Conservation (phyloP, 352 stramenopile genomes). For the Pythium scleroteichum region DNA sequence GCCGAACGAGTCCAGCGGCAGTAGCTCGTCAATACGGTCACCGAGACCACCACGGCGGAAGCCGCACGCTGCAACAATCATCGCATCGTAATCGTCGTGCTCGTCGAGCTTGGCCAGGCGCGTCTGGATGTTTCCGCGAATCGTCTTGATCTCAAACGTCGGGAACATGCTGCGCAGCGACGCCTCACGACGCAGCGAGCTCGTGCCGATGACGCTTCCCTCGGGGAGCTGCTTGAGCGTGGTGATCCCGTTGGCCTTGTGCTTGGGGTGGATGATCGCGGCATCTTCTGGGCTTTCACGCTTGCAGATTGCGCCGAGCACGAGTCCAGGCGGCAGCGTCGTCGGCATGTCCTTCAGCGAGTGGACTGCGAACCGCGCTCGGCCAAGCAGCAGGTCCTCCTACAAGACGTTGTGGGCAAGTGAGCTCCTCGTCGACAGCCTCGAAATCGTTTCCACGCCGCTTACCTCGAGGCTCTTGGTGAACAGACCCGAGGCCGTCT, state of each 20-base stretch:
- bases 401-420: conserved; percentile 7
- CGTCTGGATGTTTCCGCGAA: conserved; percentile 90
- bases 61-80: conserved; percentile 84
- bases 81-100: conserved; percentile 82
- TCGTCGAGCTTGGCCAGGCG: conserved; percentile 84
- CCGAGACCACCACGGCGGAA: conserved; percentile 75
- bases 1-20: conserved; percentile 69
- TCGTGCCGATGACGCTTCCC: conserved; percentile 80
- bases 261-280: conserved; percentile 81
- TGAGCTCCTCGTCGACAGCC: neutral
- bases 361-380: conserved; percentile 83
- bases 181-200: conserved; percentile 80
- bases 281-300: conserved; percentile 84
- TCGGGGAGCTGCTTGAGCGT: conserved; percentile 60
- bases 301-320: conserved; percentile 81
- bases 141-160: conserved; percentile 78
- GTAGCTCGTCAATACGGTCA: conserved; percentile 74
- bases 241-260: conserved; percentile 65
- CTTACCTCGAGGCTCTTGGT: conserved; percentile 87
- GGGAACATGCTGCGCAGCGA: conserved; percentile 67
- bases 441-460: neutral
- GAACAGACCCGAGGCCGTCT: conserved; percentile 76
- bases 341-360: conserved; percentile 91
- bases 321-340: conserved; percentile 69
- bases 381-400: conserved; percentile 64